phyloP scores from a whole-genome alignment of 345 rosid species.

The Pistacia vera region DNA sequence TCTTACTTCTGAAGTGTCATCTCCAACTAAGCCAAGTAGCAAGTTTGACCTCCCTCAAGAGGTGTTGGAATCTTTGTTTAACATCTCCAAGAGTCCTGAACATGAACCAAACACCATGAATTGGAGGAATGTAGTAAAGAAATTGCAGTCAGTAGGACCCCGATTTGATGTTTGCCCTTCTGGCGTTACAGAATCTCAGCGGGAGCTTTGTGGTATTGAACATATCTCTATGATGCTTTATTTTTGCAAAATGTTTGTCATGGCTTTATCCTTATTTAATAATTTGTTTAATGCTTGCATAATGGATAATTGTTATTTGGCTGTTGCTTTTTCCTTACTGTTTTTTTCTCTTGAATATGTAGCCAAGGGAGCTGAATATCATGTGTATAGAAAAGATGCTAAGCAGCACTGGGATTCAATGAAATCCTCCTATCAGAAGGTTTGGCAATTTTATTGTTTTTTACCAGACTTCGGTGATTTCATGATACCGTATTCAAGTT shows the following conservation, averaged over 20 bases:
- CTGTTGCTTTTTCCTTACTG: slow-evolving; percentile 10
- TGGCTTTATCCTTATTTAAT: background rate
- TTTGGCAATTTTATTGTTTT: slow-evolving; percentile 28
- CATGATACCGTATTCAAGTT: background rate
- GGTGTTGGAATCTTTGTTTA: slow-evolving; percentile 84
- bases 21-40: slow-evolving; percentile 34
- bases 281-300: slow-evolving; percentile 7
- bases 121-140: slow-evolving; percentile 87
- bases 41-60: slow-evolving; percentile 66
- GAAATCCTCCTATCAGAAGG: slow-evolving; percentile 67
- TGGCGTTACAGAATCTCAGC: slow-evolving; percentile 43
- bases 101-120: slow-evolving; percentile 73
- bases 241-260: slow-evolving; percentile 3
- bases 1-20: slow-evolving; percentile 45
- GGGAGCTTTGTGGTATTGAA: slow-evolving; percentile 40
- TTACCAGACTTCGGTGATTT: background rate
- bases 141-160: slow-evolving; percentile 70
- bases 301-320: background rate
- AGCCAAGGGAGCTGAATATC: slow-evolving; percentile 75
- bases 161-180: slow-evolving; percentile 47
- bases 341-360: slow-evolving; percentile 35
- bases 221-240: slow-evolving; percentile 1
- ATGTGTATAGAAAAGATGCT: slow-evolving; percentile 56
- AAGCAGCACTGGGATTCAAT: slow-evolving; percentile 70
- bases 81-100: slow-evolving; percentile 58